A percentile compares a stretch with the other conserved stretches of the same genome.
Evolutionary conservation across 768 basidiomycete species (phyloP).

Genomic region (Kwoniella bestiolae): DNA sequence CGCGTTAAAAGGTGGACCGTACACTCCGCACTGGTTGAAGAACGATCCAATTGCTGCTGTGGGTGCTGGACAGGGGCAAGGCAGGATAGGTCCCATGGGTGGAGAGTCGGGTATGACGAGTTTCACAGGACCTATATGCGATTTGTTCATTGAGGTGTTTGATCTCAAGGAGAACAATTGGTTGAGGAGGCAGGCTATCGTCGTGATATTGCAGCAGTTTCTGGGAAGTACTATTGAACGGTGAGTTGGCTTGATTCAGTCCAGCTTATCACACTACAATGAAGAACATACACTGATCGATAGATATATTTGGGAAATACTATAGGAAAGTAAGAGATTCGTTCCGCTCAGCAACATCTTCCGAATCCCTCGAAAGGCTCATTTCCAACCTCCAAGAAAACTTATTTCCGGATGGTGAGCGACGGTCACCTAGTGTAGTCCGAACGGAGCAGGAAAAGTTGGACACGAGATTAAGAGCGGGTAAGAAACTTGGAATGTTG

Average conservation of each 20-base stretch:
- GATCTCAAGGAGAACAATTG: conserved; percentile 97
- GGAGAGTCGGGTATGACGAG: conserved; percentile 86
- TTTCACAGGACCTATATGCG: conserved; percentile 92
- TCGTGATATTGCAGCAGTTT: conserved; percentile 94
- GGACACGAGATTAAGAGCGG: conserved; percentile 81
- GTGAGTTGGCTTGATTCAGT: conserved; percentile 65
- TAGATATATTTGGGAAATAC: not conserved
- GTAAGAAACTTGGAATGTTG: conserved; percentile 83
- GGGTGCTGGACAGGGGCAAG: not conserved
- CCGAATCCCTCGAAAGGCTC: conserved; percentile 70
- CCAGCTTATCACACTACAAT: too few species aligned
- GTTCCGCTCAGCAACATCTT: conserved; percentile 68
- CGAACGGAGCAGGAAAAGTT: conserved; percentile 80
- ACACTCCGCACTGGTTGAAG: conserved; percentile 24
- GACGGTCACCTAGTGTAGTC: conserved; percentile 66
- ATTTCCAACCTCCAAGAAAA: conserved; percentile 71
- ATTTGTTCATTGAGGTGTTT: conserved; percentile 88
- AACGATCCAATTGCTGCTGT: conserved; percentile 11
- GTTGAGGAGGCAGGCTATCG: conserved; percentile 91
- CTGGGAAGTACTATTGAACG: conserved; percentile 94
- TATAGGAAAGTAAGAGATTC: conserved; percentile 84
- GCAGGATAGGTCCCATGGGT: conserved; percentile 65
- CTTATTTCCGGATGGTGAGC: conserved; percentile 83
- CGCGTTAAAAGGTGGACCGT: conserved; percentile 22
- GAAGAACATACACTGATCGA: too few species aligned